Evolutionary conservation across 2,329 filamentous ascomycete genomes (phyloP).

Genomic region (Peltaster fructicola): DNA sequence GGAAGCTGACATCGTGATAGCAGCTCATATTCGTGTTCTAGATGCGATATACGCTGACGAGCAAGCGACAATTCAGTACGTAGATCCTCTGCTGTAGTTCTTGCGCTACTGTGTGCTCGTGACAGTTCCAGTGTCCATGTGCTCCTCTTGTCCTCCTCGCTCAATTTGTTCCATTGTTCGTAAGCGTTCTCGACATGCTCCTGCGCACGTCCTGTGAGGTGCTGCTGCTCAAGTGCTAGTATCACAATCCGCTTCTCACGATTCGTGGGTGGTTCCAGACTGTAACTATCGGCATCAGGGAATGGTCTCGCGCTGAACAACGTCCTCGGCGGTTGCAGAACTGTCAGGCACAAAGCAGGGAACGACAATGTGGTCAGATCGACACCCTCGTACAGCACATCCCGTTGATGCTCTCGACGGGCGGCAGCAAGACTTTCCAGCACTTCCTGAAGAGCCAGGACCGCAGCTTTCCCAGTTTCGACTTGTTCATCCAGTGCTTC

Average conservation of each 20-base stretch:
- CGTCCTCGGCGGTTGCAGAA: constrained; percentile 63
- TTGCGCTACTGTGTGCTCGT: constrained; percentile 25
- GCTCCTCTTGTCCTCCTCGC: constrained; percentile 27
- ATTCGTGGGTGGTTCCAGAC: constrained; percentile 54
- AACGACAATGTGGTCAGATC: constrained; percentile 75
- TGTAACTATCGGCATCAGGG: constrained; percentile 63
- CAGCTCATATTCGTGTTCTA: constrained; percentile 20
- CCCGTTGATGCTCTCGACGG: constrained; percentile 36
- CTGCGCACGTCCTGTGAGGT: too few relatives aligned
- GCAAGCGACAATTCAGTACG: constrained; percentile 23
- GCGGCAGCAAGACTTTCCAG: constrained; percentile 67
- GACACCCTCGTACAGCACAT: constrained; percentile 47
- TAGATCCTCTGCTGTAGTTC: constrained; percentile 21
- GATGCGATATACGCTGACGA: constrained; percentile 24
- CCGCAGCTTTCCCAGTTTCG: constrained; percentile 68
- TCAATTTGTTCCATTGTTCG: constrained; percentile 54
- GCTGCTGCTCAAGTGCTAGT: too few relatives aligned
- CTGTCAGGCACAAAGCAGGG: constrained; percentile 64
- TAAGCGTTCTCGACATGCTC: constrained; percentile 65
- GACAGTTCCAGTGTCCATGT: constrained; percentile 30
- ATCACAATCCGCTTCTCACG: constrained; percentile 62
- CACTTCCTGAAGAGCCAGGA: constrained; percentile 70
- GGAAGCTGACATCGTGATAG: constrained; percentile 18
- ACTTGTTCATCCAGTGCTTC: constrained; percentile 37
- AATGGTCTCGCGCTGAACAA: constrained; percentile 69